phyloP scores from a whole-genome alignment of 106 monocot species.

The Amphibolis antarctica region DNA sequence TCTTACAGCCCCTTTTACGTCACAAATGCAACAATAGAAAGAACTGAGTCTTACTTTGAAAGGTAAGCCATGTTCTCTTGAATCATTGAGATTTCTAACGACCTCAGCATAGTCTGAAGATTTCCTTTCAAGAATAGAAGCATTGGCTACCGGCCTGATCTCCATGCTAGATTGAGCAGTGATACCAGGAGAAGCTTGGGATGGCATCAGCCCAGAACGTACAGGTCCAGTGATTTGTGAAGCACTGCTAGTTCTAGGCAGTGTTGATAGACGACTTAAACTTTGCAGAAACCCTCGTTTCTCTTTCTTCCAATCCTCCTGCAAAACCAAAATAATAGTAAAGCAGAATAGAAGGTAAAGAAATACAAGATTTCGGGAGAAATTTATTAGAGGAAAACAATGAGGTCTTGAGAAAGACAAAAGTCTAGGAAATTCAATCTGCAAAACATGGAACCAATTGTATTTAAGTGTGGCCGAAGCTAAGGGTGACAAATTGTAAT shows the following conservation, averaged over 20 bases:
- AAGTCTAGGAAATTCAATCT: no score
- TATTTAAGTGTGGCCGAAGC: no score
- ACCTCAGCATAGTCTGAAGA: constrained; percentile 76
- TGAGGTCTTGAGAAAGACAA: no score
- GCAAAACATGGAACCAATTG: no score
- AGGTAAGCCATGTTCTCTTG: constrained; percentile 63
- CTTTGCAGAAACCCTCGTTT: constrained; percentile 83
- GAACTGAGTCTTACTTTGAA: constrained; percentile 45
- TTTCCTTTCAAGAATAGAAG: constrained; percentile 69
- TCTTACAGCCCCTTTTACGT: no score
- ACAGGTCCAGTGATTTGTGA: constrained; percentile 26
- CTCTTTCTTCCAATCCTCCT: constrained; percentile 98
- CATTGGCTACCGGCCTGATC: constrained; percentile 24
- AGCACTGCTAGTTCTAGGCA: constrained; percentile 63
- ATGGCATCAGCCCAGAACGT: constrained; percentile 28
- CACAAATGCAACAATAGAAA: neutral
- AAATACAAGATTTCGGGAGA: no score
- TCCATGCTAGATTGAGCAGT: constrained; percentile 30
- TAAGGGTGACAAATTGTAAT: no score
- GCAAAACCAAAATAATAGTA: neutral
- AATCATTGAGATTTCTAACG: constrained; percentile 64
- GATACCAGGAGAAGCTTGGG: constrained; percentile 38
- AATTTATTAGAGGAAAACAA: no score
- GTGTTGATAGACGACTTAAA: constrained; percentile 57
- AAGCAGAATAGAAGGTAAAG: neutral